Conservation (phyloP, 2,329 filamentous ascomycete species). For the Ampelomyces quisqualis region DNA sequence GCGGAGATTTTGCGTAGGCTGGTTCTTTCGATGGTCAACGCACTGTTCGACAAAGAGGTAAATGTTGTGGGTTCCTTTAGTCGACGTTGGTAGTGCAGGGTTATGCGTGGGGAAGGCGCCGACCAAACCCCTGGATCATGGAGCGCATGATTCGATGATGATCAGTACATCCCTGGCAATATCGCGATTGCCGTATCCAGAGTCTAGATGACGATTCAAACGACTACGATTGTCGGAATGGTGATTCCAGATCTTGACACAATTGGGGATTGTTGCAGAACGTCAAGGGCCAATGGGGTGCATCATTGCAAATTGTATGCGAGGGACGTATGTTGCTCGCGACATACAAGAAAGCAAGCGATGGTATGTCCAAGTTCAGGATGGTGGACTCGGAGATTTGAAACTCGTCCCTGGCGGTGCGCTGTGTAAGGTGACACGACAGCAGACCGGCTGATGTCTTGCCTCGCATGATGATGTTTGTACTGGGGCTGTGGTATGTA, state of each 20-base stretch:
- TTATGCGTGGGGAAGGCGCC: slow-evolving; percentile 1
- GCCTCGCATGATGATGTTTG: slow-evolving; percentile 1
- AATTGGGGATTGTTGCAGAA: background rate
- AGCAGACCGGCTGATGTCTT: background rate
- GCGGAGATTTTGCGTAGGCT: background rate
- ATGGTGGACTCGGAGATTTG: background rate
- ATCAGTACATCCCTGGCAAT: background rate
- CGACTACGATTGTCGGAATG: background rate
- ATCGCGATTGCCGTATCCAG: background rate
- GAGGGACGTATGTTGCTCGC: background rate
- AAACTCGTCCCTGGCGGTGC: slow-evolving; percentile 4
- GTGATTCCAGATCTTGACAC: slow-evolving; percentile 2
- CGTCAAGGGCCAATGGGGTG: background rate
- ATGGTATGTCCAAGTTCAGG: background rate
- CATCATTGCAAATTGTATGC: background rate
- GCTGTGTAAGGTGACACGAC: slow-evolving; percentile 4
- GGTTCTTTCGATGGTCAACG: no score
- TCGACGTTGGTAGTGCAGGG: slow-evolving; percentile 2
- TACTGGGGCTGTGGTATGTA: background rate
- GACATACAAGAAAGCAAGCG: no score
- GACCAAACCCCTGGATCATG: slow-evolving; percentile 4
- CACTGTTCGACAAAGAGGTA: background rate
- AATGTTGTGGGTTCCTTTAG: no score
- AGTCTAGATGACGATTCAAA: slow-evolving; percentile 1
- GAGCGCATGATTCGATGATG: slow-evolving; percentile 14